Conservation (phyloP, 345 rosid genomes). For the Eucalyptus virginea region DNA sequence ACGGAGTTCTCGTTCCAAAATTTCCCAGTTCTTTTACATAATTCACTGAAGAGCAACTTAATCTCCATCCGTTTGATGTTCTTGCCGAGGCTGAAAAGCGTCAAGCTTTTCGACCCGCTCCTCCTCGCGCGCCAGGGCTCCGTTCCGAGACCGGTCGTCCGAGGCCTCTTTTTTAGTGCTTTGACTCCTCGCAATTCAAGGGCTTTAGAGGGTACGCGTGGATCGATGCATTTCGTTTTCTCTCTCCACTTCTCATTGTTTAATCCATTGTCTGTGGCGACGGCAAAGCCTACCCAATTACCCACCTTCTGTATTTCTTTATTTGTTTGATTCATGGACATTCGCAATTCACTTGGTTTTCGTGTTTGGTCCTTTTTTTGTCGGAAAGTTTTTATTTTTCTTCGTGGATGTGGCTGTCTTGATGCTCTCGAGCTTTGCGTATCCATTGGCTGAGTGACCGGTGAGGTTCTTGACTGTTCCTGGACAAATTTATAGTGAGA, state of each 20-base stretch:
- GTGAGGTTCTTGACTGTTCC: not conserved
- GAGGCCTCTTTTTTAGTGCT: not conserved
- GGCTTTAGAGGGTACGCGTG: not conserved
- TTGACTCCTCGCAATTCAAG: not conserved
- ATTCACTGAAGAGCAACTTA: not conserved
- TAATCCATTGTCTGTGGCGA: not conserved
- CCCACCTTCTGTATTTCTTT: not conserved
- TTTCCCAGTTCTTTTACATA: no score
- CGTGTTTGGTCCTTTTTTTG: not conserved
- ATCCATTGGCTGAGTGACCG: not conserved
- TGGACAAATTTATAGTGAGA: not conserved
- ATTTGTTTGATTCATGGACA: not conserved
- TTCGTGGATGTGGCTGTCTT: not conserved
- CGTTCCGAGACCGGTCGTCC: not conserved
- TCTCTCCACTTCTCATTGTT: not conserved
- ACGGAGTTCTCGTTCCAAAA: no score
- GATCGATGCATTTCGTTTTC: not conserved
- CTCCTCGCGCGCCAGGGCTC: not conserved
- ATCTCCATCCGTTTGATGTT: not conserved
- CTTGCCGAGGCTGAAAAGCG: not conserved
- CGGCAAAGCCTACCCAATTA: not conserved
- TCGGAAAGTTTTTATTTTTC: not conserved
- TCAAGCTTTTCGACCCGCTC: not conserved
- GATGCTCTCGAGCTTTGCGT: not conserved
- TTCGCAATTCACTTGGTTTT: not conserved